Percentiles rank a stretch among this genome's conserved stretches.
Conservation (phyloP, 1,284 basidiomycete species). For the Termitomyces sp. region DNA sequence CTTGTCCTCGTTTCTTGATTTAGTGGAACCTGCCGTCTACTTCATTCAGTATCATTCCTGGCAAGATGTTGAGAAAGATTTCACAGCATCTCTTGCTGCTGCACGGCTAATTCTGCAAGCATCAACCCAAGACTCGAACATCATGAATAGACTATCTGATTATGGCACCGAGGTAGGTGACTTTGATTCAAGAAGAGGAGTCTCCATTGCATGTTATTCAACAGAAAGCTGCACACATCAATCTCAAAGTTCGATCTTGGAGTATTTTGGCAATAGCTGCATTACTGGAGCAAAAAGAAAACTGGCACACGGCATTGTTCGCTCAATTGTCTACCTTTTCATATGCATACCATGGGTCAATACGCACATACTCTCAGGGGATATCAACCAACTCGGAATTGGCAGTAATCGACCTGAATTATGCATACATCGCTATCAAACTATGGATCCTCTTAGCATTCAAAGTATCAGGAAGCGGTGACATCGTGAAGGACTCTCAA, state of each 20-base stretch:
- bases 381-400: slow-evolving; percentile 28
- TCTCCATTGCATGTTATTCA: neutral
- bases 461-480: slow-evolving; percentile 26
- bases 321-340: slow-evolving; percentile 47
- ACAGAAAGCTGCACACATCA: slow-evolving; percentile 34
- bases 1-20: slow-evolving; percentile 25
- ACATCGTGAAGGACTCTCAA: slow-evolving; percentile 28
- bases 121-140: slow-evolving; percentile 30
- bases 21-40: slow-evolving; percentile 46
- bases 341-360: slow-evolving; percentile 37
- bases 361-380: slow-evolving; percentile 35
- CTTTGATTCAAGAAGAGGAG: neutral
- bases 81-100: slow-evolving; percentile 44
- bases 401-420: slow-evolving; percentile 54
- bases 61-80: slow-evolving; percentile 45
- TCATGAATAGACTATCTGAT: slow-evolving; percentile 30
- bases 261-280: slow-evolving; percentile 54
- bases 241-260: slow-evolving; percentile 52
- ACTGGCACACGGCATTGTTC: slow-evolving; percentile 40
- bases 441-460: slow-evolving; percentile 60
- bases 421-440: slow-evolving; percentile 62
- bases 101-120: slow-evolving; percentile 49
- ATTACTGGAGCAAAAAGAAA: slow-evolving; percentile 35
- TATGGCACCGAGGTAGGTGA: slow-evolving; percentile 28
- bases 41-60: slow-evolving; percentile 48